These are phyloP conservation scores for Hyaloscypha bicolor DNA, from an alignment of 495 filamentous ascomycete species.

Conservation along the genomic window DNA sequence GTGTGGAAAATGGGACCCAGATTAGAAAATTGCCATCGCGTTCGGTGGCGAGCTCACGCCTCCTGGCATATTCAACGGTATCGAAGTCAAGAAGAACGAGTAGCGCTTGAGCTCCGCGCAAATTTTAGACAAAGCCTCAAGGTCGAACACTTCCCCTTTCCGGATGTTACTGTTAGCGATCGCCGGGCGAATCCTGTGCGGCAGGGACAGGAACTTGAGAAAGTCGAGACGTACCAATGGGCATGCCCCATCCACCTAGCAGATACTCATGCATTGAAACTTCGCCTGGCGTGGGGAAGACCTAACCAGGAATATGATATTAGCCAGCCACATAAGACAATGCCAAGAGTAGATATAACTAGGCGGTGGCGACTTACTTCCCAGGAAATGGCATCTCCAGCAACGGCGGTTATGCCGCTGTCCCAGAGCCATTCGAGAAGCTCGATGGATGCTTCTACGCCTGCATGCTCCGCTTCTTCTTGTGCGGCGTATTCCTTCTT, in stretches of 20 bases:
- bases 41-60: constrained; percentile 27
- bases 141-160: constrained; percentile 57
- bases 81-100: constrained; percentile 28
- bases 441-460: constrained; percentile 57
- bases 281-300: constrained; percentile 16
- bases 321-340: background rate
- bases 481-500: constrained; percentile 38
- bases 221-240: constrained; percentile 37
- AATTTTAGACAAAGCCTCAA: constrained; percentile 44
- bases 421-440: constrained; percentile 66
- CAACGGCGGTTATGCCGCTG: constrained; percentile 56
- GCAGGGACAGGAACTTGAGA: background rate
- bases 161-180: background rate
- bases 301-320: constrained; percentile 1
- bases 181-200: background rate
- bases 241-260: constrained; percentile 56
- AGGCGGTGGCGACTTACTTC: constrained; percentile 35
- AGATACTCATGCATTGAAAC: constrained; percentile 43
- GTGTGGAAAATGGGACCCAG: background rate
- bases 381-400: constrained; percentile 50
- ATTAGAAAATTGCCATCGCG: constrained; percentile 27
- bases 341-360: constrained; percentile 4
- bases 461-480: constrained; percentile 53
- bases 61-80: constrained; percentile 25
- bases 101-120: constrained; percentile 24